A percentile compares a stretch with the other conserved stretches of the same genome.
Conservation (phyloP, 441 rosid genomes). For the Macaranga tanarius region DNA sequence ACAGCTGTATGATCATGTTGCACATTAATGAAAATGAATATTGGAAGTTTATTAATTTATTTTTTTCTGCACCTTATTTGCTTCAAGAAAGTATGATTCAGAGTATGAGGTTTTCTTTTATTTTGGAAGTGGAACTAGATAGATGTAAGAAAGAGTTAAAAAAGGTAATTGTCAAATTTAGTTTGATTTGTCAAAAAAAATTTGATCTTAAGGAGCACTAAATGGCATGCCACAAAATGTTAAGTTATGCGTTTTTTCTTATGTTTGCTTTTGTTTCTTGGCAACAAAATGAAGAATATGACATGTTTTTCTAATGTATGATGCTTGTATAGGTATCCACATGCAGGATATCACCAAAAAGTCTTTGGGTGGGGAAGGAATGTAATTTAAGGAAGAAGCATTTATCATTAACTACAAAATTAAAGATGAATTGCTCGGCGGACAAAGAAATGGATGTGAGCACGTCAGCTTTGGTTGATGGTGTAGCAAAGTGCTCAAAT, state of each 20-base stretch:
- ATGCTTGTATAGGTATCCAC: conserved; percentile 34
- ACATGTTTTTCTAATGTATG: background rate
- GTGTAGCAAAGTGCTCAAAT: conserved; percentile 27
- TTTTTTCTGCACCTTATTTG: no score
- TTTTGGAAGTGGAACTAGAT: no score
- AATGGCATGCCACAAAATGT: background rate
- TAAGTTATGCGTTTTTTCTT: background rate
- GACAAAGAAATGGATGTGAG: conserved; percentile 45
- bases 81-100: no score
- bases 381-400: conserved; percentile 29
- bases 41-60: no score
- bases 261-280: background rate
- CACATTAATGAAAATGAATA: no score
- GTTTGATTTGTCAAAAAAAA: no score
- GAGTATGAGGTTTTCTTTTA: no score
- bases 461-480: conserved; percentile 42
- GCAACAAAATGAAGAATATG: background rate
- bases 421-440: conserved; percentile 41
- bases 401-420: conserved; percentile 25
- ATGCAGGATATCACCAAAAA: conserved; percentile 24
- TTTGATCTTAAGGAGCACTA: background rate
- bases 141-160: no score
- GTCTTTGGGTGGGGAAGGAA: conserved; percentile 34
- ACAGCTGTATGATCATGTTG: no score
- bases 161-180: no score